A percentile compares a stretch with the other conserved stretches of the same genome.
Evolutionary conservation across 2,329 filamentous ascomycete species (phyloP).

Genomic region (Penicillium sp.): DNA sequence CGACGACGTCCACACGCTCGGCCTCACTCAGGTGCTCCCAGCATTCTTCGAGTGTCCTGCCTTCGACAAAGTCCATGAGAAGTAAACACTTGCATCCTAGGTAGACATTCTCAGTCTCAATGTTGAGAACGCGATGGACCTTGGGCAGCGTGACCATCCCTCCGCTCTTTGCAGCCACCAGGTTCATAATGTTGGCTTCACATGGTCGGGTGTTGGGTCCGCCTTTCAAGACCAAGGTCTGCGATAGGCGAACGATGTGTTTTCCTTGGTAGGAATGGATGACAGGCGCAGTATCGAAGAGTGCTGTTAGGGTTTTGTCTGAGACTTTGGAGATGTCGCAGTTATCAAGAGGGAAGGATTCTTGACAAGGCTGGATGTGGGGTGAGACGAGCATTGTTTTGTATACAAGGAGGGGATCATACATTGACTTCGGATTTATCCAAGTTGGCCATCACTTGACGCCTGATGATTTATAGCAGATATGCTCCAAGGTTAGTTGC

Average conservation of each 20-base stretch:
- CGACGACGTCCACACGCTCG: constrained; percentile 17
- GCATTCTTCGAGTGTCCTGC: constrained; percentile 22
- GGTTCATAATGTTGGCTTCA: constrained; percentile 20
- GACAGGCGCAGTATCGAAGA: background rate
- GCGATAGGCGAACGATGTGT: constrained; percentile 23
- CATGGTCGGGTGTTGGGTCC: constrained; percentile 20
- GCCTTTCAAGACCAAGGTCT: constrained; percentile 21
- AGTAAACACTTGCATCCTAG: constrained; percentile 24
- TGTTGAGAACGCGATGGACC: background rate
- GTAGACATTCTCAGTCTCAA: constrained; percentile 12
- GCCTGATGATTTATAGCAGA: too few relatives aligned
- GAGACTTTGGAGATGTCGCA: background rate
- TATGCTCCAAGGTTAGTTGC: too few relatives aligned
- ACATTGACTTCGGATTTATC: too few relatives aligned
- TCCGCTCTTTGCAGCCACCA: constrained; percentile 17
- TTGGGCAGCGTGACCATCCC: background rate
- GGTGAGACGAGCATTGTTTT: too few relatives aligned
- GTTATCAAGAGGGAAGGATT: background rate
- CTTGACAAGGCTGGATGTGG: too few relatives aligned
- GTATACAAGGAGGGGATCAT: too few relatives aligned
- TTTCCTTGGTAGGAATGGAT: constrained; percentile 17
- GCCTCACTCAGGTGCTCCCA: constrained; percentile 18
- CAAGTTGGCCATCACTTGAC: too few relatives aligned
- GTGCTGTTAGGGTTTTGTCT: background rate
- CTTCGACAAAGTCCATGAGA: constrained; percentile 27